phyloP scores from a whole-genome alignment of 345 rosid genomes.

The Eucalyptus marginata region DNA sequence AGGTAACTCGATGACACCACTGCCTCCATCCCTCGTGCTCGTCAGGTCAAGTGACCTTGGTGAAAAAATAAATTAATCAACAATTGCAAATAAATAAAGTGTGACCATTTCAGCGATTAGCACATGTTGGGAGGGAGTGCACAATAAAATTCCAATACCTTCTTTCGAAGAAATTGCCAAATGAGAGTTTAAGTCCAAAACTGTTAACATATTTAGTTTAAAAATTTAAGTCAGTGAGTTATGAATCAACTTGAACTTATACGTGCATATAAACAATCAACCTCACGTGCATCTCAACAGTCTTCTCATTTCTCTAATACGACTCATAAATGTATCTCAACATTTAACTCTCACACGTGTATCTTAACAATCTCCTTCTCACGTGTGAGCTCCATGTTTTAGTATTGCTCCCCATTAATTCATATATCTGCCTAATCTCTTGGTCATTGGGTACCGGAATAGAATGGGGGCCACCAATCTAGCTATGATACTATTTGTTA shows the following conservation, averaged over 20 bases:
- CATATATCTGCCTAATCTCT: no score
- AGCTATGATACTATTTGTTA: neutral
- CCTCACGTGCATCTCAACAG: no score
- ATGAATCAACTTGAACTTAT: neutral
- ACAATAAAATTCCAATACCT: neutral
- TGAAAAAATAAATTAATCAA: neutral
- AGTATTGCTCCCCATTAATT: neutral
- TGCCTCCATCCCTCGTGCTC: neutral
- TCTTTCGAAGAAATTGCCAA: neutral
- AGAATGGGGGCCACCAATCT: neutral
- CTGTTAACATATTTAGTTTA: no score
- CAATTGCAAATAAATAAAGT: neutral
- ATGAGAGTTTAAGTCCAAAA: neutral
- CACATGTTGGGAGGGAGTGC: rapidly evolving
- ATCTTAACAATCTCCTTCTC: neutral
- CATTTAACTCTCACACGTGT: neutral
- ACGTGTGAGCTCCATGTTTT: rapidly evolving
- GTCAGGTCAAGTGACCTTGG: neutral
- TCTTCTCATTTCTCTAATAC: no score
- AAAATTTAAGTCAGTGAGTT: rapidly evolving
- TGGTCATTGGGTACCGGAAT: rapidly evolving
- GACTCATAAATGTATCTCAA: no score
- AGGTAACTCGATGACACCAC: neutral
- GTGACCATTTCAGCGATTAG: neutral
- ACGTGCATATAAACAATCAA: no score